phyloP scores from a whole-genome alignment of 176 grass and related monocot species.

The Tillandsia leiboldiana region DNA sequence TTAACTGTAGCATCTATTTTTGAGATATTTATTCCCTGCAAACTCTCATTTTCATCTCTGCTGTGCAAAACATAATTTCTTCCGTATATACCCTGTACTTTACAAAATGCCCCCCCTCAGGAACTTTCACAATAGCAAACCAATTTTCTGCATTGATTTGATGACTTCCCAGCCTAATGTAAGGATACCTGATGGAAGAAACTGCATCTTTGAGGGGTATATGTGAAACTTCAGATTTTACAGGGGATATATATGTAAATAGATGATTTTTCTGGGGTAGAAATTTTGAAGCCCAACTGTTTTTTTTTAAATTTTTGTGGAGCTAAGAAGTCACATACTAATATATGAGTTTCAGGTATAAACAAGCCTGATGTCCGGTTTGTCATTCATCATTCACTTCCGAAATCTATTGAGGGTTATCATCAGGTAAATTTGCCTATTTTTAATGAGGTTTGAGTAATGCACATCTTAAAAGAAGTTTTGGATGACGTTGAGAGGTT shows the following conservation, averaged over 20 bases:
- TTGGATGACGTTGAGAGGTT: background rate
- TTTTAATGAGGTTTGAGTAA: background rate
- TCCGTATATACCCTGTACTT: no score
- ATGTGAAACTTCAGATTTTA: background rate
- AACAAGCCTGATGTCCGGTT: conserved; percentile 99
- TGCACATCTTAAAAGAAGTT: conserved; percentile 4
- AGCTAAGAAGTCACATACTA: conserved; percentile 5
- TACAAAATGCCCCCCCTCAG: no score
- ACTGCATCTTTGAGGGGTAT: background rate
- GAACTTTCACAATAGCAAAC: no score
- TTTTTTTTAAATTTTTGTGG: no score
- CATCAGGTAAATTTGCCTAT: conserved; percentile 53
- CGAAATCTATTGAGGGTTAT: conserved; percentile 98
- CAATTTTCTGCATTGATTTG: no score
- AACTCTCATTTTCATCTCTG: no score
- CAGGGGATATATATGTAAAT: background rate
- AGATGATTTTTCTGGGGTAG: background rate
- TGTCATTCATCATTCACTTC: conserved; percentile 95
- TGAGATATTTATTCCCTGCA: no score
- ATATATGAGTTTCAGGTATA: conserved; percentile 55
- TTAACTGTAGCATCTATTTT: background rate
- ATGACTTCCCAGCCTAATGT: no score
- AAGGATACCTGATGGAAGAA: no score
- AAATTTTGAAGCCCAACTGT: no score
- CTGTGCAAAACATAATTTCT: no score